Base-by-base conservation (phyloP, 805 yeast genomes). In the Candida verbasci region DNA sequence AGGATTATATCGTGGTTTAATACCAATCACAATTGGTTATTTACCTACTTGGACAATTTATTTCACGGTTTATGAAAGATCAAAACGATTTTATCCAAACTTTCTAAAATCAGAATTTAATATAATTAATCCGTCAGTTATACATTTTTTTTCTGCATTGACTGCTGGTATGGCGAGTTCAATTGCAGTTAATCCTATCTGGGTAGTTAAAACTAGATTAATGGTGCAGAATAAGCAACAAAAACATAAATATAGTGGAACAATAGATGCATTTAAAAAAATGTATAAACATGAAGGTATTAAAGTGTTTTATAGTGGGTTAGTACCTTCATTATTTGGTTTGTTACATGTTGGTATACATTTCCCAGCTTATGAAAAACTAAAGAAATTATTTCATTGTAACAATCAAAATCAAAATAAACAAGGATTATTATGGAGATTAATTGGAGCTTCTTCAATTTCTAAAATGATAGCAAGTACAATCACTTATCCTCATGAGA, bases 41-140 rank as follows among this genome's bases (percentile, higher is more conserved):
- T 79, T 93, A 49, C 98, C 98, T 11, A 87, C 97, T 0, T 93
- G 98, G 98, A 88, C 88, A 71, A 85, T 93, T 31, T 93, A 93
- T 56, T 93, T 93, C 61, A 74, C 91, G 6, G 84, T 88, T 22
- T 93, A 93, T 58, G 97, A 91, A 53, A 65, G 73, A 38, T 80
- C 88, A 18, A 89, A 88, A 55, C 51, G 58, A 30, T 53, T 70
- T 33, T 76, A 74, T 49, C 80, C 82, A 1, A 41, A 39, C 2
- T 42, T 70, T 17, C 59, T 72, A 29, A 44, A 58, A 11, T 31
- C 36, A n/a, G 36, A 52, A 11, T 51, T 55, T 31, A 52, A 52
- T 24, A 36, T 60, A 14, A 43, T 53, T 10, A 36, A 45, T 14
- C 60, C 55, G 24, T 44, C 58, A 3, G 28, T 58, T 24, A 57